phyloP scores from a whole-genome alignment of 176 grass and related monocot species.

The Eremochloa ophiuroides region DNA sequence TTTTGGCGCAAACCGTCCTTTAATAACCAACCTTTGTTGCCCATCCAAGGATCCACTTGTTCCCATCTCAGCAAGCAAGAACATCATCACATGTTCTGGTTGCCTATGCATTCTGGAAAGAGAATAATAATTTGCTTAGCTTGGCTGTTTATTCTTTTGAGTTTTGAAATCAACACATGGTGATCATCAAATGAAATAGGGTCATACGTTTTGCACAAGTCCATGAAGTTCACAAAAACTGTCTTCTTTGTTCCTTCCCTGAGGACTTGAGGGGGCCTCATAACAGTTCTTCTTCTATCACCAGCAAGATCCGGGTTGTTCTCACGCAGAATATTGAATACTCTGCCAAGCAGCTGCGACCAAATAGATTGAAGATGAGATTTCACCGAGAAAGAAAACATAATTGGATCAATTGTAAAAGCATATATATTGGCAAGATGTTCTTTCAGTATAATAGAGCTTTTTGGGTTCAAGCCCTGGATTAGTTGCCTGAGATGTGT shows the following conservation, averaged over 20 bases:
- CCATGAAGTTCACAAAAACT: constrained; percentile 99
- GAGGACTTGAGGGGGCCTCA: constrained; percentile 98
- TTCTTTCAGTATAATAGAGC: background rate
- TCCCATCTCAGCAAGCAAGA: constrained; percentile 98
- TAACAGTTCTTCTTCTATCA: constrained; percentile 92
- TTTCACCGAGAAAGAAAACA: constrained; percentile 15
- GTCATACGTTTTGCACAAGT: constrained; percentile 84
- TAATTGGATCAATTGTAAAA: background rate
- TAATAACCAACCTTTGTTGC: constrained; percentile 92
- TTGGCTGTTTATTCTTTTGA: background rate
- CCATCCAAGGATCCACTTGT: constrained; percentile 99
- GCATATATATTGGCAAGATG: background rate
- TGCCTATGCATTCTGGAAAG: constrained; percentile 93
- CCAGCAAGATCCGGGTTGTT: constrained; percentile 99
- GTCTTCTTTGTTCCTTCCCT: constrained; percentile 99
- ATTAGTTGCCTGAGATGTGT: background rate
- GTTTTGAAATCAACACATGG: background rate
- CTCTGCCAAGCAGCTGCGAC: constrained; percentile 76
- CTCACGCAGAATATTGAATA: constrained; percentile 96
- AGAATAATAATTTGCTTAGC: constrained; percentile 7
- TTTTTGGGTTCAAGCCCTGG: background rate
- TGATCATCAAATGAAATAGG: constrained; percentile 5
- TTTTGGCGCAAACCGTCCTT: constrained; percentile 95
- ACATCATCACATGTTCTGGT: constrained; percentile 97
- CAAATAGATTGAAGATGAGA: constrained; percentile 15